Conservation (phyloP, 306 rosid genomes). For the Ochetophila trinervis region DNA sequence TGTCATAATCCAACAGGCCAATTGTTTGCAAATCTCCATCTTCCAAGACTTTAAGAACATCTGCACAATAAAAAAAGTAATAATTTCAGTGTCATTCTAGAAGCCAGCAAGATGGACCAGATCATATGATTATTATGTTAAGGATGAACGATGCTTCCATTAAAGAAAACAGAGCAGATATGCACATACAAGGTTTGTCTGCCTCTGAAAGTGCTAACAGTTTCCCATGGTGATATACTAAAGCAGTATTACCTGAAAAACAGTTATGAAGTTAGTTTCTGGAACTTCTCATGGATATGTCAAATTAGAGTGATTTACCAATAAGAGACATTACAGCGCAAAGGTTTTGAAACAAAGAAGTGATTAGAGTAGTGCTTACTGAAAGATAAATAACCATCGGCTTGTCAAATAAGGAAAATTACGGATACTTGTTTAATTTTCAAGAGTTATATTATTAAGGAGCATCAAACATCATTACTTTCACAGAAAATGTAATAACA, state of each 20-base stretch:
- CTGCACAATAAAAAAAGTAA: slow-evolving; percentile 42
- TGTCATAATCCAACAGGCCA: slow-evolving; percentile 90
- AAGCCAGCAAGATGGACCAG: slow-evolving; percentile 22
- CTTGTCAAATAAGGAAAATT: not conserved
- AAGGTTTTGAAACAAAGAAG: no score
- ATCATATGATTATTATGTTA: not conserved
- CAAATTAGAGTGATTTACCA: no score
- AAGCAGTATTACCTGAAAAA: slow-evolving; percentile 81
- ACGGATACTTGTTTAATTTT: slow-evolving; percentile 1
- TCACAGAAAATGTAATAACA: not conserved
- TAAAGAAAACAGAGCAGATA: slow-evolving; percentile 15
- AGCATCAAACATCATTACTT: not conserved
- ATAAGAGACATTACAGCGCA: no score
- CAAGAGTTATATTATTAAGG: not conserved
- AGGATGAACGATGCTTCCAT: slow-evolving; percentile 2
- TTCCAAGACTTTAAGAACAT: slow-evolving; percentile 86
- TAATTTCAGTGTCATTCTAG: slow-evolving; percentile 20
- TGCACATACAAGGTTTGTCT: slow-evolving; percentile 89
- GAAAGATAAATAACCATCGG: no score
- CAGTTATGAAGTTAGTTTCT: slow-evolving; percentile 25
- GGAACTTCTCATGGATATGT: not conserved
- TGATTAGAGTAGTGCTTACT: no score
- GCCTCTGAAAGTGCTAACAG: slow-evolving; percentile 89
- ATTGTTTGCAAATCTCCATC: slow-evolving; percentile 96
- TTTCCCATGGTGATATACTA: slow-evolving; percentile 82